These are phyloP conservation scores for Leucoagaricus sp. DNA, from an alignment of 1,284 basidiomycete genomes.

Conservation along the genomic window DNA sequence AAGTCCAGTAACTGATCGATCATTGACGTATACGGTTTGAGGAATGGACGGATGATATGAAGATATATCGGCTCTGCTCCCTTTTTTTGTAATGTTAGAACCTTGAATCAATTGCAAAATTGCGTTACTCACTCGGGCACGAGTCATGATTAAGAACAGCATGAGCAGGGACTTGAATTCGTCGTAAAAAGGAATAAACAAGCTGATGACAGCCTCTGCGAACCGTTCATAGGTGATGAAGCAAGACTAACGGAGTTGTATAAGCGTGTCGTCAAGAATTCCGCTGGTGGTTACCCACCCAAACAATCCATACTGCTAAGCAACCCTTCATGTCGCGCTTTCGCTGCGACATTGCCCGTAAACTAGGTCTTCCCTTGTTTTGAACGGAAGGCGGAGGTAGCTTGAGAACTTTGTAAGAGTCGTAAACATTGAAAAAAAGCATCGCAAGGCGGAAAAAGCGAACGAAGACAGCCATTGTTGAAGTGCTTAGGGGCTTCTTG, in stretches of 20 bases:
- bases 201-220: constrained; percentile 58
- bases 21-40: constrained; percentile 66
- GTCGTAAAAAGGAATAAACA: constrained; percentile 78
- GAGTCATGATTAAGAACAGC: constrained; percentile 71
- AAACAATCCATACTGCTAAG: constrained; percentile 79
- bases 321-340: constrained; percentile 84
- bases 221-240: constrained; percentile 64
- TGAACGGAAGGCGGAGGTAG: constrained; percentile 59
- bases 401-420: constrained; percentile 80
- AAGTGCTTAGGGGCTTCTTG: neutral
- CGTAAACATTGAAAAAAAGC: constrained; percentile 77
- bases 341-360: constrained; percentile 66
- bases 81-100: constrained; percentile 34
- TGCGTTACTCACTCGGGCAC: constrained; percentile 60
- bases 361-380: constrained; percentile 60
- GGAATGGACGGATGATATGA: constrained; percentile 67
- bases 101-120: neutral
- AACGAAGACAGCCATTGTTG: constrained; percentile 67
- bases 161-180: constrained; percentile 73
- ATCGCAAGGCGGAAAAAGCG: constrained; percentile 65
- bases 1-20: constrained; percentile 64
- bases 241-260: constrained; percentile 48
- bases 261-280: constrained; percentile 1
- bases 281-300: constrained; percentile 50
- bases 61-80: constrained; percentile 79